phyloP scores from a whole-genome alignment of 768 basidiomycete species.

The Clitopilus passeckerianus region DNA sequence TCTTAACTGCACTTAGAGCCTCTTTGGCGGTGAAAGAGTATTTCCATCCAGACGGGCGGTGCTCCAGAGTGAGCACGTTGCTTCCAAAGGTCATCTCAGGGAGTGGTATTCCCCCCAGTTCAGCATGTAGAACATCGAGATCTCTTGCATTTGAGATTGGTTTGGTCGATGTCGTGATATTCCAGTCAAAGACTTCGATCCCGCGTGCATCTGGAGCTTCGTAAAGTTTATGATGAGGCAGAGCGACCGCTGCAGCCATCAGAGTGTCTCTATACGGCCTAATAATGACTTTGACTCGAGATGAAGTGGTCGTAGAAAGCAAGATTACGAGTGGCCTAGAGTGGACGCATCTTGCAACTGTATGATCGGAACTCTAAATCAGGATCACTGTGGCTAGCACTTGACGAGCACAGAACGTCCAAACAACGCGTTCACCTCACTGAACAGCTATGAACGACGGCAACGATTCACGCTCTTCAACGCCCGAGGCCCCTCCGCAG shows the following conservation, averaged over 20 bases:
- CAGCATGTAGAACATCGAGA: conserved; percentile 61
- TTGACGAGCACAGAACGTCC: too few relatives aligned
- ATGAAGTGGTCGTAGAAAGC: neutral
- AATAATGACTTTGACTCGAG: neutral
- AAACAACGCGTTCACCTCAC: neutral
- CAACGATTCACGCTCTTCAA: conserved; percentile 54
- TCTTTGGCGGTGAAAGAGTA: conserved; percentile 63
- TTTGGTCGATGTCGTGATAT: conserved; percentile 63
- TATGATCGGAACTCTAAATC: conserved; percentile 15
- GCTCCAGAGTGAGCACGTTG: conserved; percentile 68
- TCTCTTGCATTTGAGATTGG: conserved; percentile 79
- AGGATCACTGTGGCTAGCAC: neutral
- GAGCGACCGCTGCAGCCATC: conserved; percentile 37
- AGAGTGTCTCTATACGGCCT: conserved; percentile 10
- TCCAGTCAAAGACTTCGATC: conserved; percentile 67
- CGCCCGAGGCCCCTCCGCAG: conserved; percentile 69
- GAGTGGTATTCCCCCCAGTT: conserved; percentile 63
- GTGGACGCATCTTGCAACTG: neutral
- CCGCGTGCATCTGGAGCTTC: conserved; percentile 67
- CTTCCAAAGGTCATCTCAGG: conserved; percentile 98
- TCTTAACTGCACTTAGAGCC: conserved; percentile 70
- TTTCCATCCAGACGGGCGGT: conserved; percentile 58
- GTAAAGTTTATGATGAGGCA: conserved; percentile 61
- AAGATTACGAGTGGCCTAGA: neutral
- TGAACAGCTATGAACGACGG: conserved; percentile 12